Evolutionary conservation across 345 rosid genomes (phyloP).

Genomic region (Hibiscus tridactylites): DNA sequence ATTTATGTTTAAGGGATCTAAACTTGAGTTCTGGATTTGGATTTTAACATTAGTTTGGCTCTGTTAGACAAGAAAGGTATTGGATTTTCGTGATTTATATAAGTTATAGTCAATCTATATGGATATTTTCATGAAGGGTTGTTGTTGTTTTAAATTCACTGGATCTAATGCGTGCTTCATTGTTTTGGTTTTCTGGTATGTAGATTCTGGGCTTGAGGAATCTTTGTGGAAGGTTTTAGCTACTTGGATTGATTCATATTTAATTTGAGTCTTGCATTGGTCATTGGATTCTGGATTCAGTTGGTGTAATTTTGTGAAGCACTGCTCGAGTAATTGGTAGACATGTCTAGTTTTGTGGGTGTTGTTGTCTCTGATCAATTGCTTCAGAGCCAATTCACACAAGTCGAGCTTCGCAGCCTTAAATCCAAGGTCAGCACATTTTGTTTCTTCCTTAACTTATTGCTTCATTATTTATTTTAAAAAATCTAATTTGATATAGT

Average conservation of each 20-base stretch:
- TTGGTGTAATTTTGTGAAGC: conserved; percentile 10
- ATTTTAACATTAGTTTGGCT: not conserved
- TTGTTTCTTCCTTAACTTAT: not conserved
- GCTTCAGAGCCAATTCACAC: conserved; percentile 29
- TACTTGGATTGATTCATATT: not conserved
- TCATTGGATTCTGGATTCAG: conserved; percentile 18
- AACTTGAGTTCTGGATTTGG: conserved; percentile 16
- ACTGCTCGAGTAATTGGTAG: conserved; percentile 14
- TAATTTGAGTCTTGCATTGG: conserved; percentile 7
- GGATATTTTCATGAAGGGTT: not conserved
- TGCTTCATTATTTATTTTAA: not conserved
- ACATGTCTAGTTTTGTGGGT: conserved; percentile 67
- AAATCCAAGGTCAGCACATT: not conserved
- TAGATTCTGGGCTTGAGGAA: not conserved
- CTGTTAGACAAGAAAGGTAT: not conserved
- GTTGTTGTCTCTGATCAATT: conserved; percentile 68
- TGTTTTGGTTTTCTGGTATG: conserved; percentile 5
- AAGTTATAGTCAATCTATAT: not conserved
- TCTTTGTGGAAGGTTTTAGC: not conserved
- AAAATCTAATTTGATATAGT: not conserved
- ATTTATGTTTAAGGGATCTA: conserved; percentile 15
- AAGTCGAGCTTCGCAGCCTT: not conserved
- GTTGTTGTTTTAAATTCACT: not conserved
- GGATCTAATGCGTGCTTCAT: not conserved
- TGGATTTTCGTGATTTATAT: not conserved